Base-by-base conservation (phyloP, 2,329 filamentous ascomycete species). In the Aspergillus luchuensis region DNA sequence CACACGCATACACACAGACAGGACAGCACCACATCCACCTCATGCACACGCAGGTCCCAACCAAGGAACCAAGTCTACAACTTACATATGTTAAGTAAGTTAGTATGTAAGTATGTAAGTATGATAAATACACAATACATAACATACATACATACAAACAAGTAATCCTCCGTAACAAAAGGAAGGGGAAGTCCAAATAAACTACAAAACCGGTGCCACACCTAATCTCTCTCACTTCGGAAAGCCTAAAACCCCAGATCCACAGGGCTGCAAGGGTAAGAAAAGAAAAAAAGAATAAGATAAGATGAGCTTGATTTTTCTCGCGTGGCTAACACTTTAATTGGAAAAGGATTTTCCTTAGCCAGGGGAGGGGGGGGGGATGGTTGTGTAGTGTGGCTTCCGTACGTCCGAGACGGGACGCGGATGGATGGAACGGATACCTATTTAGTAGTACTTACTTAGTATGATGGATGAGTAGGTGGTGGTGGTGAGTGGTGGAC, bases 381-480 rank as follows among this genome's bases (percentile, higher is more conserved):
- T 2, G 41, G 50, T 28, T 11, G 28, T 30, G 28, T n/a, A n/a
- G n/a, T 49, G 43, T 39, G 55, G 50, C 64, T 67, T 68, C 65
- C 66, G 65, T 62, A 65, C 63, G 65, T 61, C 65, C 65, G 66
- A 67, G 60, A 49, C 43, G 59, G 48, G 53, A 36, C 41, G 43
- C 55, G 56, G 61, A 45, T 56, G 53, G 51, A 57, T 59, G 60
- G 60, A 59, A 55, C 38, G 2, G 11, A 28, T 28, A 19, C 17
- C 17, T 19, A 7, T 25, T 25, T 11, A 11, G 28, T 8, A 33
- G 30, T 33, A 30, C 19, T 2, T 30, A 30, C 28, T 33, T 5
- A 36, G 30, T 36, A 36, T 13, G 10, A 36, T 13, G 11, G 30
- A 36, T 36, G 2, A 2, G 11, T 33, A 33, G 30, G 11, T 33